These are phyloP conservation scores for Bimuria novae-zelandiae DNA, from an alignment of 2,329 filamentous ascomycete genomes.

Conservation along the genomic window DNA sequence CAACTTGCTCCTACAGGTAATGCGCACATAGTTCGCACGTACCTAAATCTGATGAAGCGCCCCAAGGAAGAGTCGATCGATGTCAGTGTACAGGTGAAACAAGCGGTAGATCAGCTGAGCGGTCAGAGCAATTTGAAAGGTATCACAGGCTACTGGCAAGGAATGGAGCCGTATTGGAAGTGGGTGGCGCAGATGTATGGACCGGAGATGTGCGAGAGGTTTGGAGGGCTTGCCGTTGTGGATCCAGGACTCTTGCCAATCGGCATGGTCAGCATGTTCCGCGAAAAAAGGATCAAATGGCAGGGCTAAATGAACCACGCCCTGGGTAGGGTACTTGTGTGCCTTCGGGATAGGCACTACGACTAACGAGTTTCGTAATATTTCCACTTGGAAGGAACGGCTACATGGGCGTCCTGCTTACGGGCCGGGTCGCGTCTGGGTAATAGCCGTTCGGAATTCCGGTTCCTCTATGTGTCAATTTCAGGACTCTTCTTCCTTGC, in stretches of 20 bases:
- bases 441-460: no score
- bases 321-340: neutral
- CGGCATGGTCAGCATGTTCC: constrained; percentile 44
- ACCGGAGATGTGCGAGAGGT: constrained; percentile 38
- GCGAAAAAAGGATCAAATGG: constrained; percentile 41
- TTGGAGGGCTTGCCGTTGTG: constrained; percentile 42
- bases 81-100: constrained; percentile 21
- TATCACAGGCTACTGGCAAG: constrained; percentile 26
- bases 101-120: constrained; percentile 26
- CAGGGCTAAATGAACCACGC: constrained; percentile 28
- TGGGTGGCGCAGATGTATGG: constrained; percentile 46
- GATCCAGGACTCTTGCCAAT: constrained; percentile 41
- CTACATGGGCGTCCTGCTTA: no score
- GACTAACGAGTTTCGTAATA: no score
- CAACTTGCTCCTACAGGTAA: constrained; percentile 9
- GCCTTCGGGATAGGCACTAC: no score
- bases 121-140: constrained; percentile 29
- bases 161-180: constrained; percentile 44
- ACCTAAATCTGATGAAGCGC: constrained; percentile 24
- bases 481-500: no score
- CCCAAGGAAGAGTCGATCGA: constrained; percentile 28
- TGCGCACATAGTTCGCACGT: constrained; percentile 22
- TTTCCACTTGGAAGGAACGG: no score
- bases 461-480: no score
- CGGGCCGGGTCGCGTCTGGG: no score